A percentile compares a stretch with the other conserved stretches of the same genome.
phyloP scores from a whole-genome alignment of 2,329 filamentous ascomycete genomes.

The Thelonectria olida region DNA sequence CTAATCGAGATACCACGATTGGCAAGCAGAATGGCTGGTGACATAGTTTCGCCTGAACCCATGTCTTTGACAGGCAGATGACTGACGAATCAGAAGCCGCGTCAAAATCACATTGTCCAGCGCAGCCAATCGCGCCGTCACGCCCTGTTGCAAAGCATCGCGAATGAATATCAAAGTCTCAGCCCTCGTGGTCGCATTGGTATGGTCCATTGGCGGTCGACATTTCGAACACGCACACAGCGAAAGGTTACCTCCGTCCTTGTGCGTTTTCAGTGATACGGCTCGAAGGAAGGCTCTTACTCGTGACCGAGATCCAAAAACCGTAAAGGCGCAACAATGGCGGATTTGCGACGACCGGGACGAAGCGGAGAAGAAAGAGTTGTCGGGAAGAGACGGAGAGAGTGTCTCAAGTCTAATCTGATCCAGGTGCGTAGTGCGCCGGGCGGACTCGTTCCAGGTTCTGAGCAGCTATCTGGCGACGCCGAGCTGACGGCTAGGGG shows the following conservation, averaged over 20 bases:
- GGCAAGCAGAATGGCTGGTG: constrained; percentile 21
- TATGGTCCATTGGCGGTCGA: constrained; percentile 35
- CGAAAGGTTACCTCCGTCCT: not conserved
- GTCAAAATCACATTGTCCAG: constrained; percentile 38
- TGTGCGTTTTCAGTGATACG: not conserved
- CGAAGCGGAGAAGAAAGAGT: not conserved
- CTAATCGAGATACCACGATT: constrained; percentile 9
- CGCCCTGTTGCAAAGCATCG: not conserved
- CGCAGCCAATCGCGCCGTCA: constrained; percentile 23
- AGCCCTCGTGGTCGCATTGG: constrained; percentile 32
- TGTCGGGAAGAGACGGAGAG: constrained; percentile 20
- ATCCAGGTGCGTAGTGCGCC: not conserved
- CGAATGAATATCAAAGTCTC: constrained; percentile 33
- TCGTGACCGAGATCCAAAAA: constrained; percentile 26
- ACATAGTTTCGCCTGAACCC: constrained; percentile 24
- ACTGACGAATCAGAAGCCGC: constrained; percentile 34
- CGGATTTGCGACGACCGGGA: not conserved
- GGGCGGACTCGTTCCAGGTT: not conserved
- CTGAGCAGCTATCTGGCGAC: not conserved
- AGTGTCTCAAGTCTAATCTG: not conserved
- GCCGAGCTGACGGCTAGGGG: not conserved
- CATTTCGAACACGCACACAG: not conserved
- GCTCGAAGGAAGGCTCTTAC: not conserved
- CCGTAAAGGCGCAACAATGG: not conserved
- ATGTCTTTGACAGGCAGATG: constrained; percentile 12